Conservation (phyloP, 208 protist genomes). For the Acanthamoeba culbertsoni region DNA sequence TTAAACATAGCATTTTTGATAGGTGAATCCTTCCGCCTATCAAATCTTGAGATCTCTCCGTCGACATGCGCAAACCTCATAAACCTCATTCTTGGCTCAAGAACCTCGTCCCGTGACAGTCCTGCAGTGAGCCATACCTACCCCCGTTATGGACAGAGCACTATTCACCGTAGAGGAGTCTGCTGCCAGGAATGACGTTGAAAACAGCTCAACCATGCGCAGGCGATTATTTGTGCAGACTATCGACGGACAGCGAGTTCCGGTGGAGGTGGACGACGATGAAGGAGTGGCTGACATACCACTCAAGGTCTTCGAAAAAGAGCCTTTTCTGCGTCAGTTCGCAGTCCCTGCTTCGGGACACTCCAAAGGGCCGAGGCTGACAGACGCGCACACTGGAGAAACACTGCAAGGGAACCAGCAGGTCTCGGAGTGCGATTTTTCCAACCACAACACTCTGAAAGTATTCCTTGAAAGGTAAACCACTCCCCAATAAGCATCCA, state of each 20-base stretch:
- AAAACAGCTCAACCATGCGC: neutral
- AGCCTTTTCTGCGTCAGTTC: neutral
- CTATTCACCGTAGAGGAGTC: neutral
- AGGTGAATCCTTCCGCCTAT: no score
- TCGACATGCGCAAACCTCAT: no score
- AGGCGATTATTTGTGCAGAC: slow-evolving; percentile 16
- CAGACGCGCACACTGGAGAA: neutral
- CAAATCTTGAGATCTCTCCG: no score
- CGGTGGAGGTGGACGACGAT: neutral
- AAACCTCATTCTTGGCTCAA: neutral
- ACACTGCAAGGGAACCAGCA: neutral
- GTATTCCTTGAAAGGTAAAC: slow-evolving; percentile 17
- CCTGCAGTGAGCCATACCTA: neutral
- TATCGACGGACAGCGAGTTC: neutral
- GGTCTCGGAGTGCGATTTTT: neutral
- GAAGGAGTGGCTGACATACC: neutral
- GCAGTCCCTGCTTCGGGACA: neutral
- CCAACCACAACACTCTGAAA: neutral
- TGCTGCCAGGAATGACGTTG: neutral
- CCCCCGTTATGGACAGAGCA: neutral
- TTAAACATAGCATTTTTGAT: no score
- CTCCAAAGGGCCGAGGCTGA: neutral
- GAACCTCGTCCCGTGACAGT: neutral
- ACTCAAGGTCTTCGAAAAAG: slow-evolving; percentile 28
- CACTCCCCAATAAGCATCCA: neutral